Evolutionary conservation across 331 rosid genomes (phyloP).

Genomic region (Arachis monticola): DNA sequence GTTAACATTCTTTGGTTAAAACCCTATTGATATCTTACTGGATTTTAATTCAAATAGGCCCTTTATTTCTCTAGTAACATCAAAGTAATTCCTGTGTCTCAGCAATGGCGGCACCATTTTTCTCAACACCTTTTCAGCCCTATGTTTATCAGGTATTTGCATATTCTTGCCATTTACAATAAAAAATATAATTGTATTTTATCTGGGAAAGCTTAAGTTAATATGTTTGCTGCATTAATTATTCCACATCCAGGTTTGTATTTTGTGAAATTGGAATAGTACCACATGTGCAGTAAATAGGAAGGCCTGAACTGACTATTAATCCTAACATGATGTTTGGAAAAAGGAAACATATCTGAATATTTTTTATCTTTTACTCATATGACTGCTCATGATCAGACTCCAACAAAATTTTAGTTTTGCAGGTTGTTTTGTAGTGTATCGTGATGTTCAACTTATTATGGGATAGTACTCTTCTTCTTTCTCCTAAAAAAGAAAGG

Average conservation of each 20-base stretch:
- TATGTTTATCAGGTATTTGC: slow-evolving; percentile 87
- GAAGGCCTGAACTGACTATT: slow-evolving; percentile 7
- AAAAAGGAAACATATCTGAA: neutral
- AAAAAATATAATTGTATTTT: neutral
- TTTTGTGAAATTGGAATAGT: slow-evolving; percentile 31
- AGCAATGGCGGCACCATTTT: slow-evolving; percentile 97
- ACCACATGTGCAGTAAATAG: slow-evolving; percentile 14
- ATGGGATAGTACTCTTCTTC: slow-evolving; percentile 9
- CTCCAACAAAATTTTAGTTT: neutral
- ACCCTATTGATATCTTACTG: slow-evolving; percentile 9
- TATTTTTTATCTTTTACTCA: slow-evolving; percentile 10
- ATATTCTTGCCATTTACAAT: slow-evolving; percentile 5
- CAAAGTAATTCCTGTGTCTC: slow-evolving; percentile 34
- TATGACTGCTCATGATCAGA: neutral
- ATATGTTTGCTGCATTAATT: neutral
- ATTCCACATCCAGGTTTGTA: neutral
- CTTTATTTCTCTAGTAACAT: slow-evolving; percentile 31
- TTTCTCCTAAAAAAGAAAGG: neutral
- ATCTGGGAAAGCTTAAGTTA: slow-evolving; percentile 23
- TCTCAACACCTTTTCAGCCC: slow-evolving; percentile 98
- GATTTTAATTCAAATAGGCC: slow-evolving; percentile 27
- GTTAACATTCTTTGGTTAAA: slow-evolving; percentile 1
- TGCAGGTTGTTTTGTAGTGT: slow-evolving; percentile 8
- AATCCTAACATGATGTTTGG: slow-evolving; percentile 2
- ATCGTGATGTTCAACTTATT: slow-evolving; percentile 5